phyloP scores from a whole-genome alignment of 2,329 filamentous ascomycete species.

The Chaetomiaceae sp. region DNA sequence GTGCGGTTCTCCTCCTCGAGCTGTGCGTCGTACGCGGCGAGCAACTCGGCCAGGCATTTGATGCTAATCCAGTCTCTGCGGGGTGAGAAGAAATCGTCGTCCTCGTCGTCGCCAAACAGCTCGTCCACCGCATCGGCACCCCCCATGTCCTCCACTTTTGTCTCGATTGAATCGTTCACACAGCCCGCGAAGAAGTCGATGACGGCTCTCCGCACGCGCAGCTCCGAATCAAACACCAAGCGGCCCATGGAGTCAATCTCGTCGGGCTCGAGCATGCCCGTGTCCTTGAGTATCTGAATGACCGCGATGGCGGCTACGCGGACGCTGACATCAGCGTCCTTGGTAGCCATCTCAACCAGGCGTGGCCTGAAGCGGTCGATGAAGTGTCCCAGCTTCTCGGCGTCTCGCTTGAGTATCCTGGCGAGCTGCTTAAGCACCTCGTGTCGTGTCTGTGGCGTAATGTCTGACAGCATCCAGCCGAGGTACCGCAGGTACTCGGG shows the following conservation, averaged over 20 bases:
- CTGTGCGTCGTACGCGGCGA: conserved; percentile 74
- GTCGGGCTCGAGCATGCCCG: conserved; percentile 80
- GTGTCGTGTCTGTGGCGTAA: conserved; percentile 64
- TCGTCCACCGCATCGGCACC: conserved; percentile 74
- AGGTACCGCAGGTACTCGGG: conserved; percentile 86
- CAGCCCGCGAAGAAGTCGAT: conserved; percentile 87
- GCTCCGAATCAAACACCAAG: conserved; percentile 82
- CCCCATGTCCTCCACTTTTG: conserved; percentile 75
- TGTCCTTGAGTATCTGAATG: conserved; percentile 73
- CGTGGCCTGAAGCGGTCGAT: conserved; percentile 85
- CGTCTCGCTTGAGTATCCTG: conserved; percentile 71
- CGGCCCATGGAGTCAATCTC: conserved; percentile 86
- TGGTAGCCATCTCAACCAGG: conserved; percentile 86
- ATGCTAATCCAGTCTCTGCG: conserved; percentile 82
- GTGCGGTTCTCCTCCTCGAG: conserved; percentile 50
- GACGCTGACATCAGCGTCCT: conserved; percentile 74
- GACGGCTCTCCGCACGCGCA: conserved; percentile 79
- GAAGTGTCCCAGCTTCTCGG: conserved; percentile 82
- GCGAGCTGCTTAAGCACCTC: conserved; percentile 81
- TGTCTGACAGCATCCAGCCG: conserved; percentile 91
- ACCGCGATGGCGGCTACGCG: conserved; percentile 75
- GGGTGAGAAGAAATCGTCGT: conserved; percentile 70
- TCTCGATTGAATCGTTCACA: conserved; percentile 73
- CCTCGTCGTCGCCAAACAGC: conserved; percentile 61
- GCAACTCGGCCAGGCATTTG: conserved; percentile 80